phyloP scores from a whole-genome alignment of 495 filamentous ascomycete species.

The Tricharina praecox region DNA sequence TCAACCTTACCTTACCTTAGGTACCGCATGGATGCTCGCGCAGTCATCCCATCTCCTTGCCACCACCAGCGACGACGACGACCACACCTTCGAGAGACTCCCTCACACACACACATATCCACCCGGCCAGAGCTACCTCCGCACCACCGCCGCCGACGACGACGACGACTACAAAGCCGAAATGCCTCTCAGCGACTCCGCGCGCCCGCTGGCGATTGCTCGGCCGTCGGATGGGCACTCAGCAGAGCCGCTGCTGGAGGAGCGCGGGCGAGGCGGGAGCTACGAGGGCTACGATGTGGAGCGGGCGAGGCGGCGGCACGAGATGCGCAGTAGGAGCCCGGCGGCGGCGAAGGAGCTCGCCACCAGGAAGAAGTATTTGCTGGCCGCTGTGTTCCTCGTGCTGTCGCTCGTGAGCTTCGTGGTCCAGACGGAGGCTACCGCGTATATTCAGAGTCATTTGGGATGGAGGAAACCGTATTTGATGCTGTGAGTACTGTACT shows the following conservation, averaged over 20 bases:
- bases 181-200: no score
- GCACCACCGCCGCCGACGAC: no score
- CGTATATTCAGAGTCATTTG: conserved; percentile 76
- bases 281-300: conserved; percentile 15
- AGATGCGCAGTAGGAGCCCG: conserved; percentile 24
- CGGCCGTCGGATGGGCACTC: conserved; percentile 12
- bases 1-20: no score
- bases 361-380: conserved; percentile 64
- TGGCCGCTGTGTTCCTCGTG: conserved; percentile 65
- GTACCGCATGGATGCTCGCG: no score
- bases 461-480: conserved; percentile 92
- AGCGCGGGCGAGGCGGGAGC: conserved; percentile 11
- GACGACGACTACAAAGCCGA: no score
- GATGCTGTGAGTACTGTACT: conserved; percentile 83
- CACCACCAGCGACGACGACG: no score
- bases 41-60: no score
- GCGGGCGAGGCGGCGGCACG: conserved; percentile 14
- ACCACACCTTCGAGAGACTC: no score
- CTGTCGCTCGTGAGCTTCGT: conserved; percentile 64
- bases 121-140: no score
- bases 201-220: no score
- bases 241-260: conserved; percentile 16
- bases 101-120: no score
- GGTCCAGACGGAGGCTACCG: conserved; percentile 84
- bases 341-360: conserved; percentile 27